Conservation (phyloP, 1,284 basidiomycete genomes). For the Rugosomyces carneus region DNA sequence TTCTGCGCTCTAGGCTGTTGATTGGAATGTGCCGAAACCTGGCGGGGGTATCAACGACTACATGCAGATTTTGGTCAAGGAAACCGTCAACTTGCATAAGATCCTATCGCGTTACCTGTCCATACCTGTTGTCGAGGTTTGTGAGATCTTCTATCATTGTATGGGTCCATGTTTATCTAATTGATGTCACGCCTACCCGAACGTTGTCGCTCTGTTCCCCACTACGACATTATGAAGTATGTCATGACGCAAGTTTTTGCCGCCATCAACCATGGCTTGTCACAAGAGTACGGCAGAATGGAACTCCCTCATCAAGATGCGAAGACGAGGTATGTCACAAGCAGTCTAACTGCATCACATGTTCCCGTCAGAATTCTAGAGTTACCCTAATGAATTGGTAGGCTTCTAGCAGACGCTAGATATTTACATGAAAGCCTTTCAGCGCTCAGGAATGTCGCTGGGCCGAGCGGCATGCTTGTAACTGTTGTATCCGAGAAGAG, state of each 20-base stretch:
- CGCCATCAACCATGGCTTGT: constrained; percentile 83
- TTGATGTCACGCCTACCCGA: constrained; percentile 6
- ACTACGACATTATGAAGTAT: constrained; percentile 38
- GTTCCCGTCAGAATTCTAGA: constrained; percentile 1
- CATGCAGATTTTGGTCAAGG: constrained; percentile 89
- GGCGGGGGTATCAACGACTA: constrained; percentile 69
- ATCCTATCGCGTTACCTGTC: constrained; percentile 90
- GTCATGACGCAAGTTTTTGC: constrained; percentile 92
- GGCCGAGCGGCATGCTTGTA: constrained; percentile 72
- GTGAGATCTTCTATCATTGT: constrained; percentile 19
- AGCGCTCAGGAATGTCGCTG: constrained; percentile 60
- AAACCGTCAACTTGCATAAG: constrained; percentile 94
- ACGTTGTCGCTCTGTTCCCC: constrained; percentile 13
- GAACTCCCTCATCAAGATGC: constrained; percentile 77
- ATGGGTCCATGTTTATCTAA: constrained; percentile 5
- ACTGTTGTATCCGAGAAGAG: constrained; percentile 75
- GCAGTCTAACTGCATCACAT: constrained; percentile 5
- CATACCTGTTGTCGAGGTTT: constrained; percentile 71
- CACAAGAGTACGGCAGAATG: constrained; percentile 77
- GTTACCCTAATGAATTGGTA: constrained; percentile 23
- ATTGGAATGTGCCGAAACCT: constrained; percentile 65
- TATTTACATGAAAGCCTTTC: constrained; percentile 71
- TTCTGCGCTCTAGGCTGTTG: constrained; percentile 46
- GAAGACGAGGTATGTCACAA: constrained; percentile 64
- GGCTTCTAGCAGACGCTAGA: constrained; percentile 73